A percentile compares a stretch with the other conserved stretches of the same genome.
Evolutionary conservation across 805 yeast species (phyloP).

Genomic region (Vanderwaltozyma verrucispora): DNA sequence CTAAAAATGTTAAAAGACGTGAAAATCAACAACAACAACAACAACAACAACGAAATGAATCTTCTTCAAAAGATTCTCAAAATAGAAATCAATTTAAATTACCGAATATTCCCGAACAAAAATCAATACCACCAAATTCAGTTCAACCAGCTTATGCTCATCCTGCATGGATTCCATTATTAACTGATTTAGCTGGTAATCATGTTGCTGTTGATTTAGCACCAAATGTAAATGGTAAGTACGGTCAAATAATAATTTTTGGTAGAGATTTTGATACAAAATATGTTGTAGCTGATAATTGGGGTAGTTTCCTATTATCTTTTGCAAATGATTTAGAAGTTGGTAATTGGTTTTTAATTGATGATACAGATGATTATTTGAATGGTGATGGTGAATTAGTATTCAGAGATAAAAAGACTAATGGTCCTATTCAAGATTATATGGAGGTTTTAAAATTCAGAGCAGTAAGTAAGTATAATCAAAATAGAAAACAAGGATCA

Average conservation of each 20-base stretch:
- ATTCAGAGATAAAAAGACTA: conserved; percentile 49
- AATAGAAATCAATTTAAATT: conserved; percentile 28
- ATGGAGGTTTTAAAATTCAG: conserved; percentile 32
- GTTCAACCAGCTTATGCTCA: conserved; percentile 76
- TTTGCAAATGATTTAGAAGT: conserved; percentile 82
- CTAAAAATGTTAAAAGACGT: conserved; percentile 32
- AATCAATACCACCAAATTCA: conserved; percentile 67
- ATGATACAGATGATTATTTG: conserved; percentile 53
- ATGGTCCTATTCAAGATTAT: conserved; percentile 36
- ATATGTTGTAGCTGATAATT: conserved; percentile 73
- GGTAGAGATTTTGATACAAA: conserved; percentile 93
- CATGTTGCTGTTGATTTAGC: conserved; percentile 84
- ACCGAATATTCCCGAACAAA: conserved; percentile 41
- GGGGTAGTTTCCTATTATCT: conserved; percentile 77
- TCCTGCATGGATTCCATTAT: conserved; percentile 83
- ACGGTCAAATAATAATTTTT: conserved; percentile 88
- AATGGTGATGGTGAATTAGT: conserved; percentile 68
- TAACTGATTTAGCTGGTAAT: conserved; percentile 84
- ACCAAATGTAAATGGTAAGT: conserved; percentile 65
- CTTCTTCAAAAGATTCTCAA: conserved; percentile 4
- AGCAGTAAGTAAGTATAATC: conserved; percentile 14
- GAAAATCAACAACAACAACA: conserved; percentile 14
- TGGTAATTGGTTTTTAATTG: conserved; percentile 69
- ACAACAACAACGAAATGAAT: conserved; percentile 11
- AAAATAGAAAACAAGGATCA: conserved; percentile 3